Base-by-base conservation (phyloP, 2,329 filamentous ascomycete species). In the Ophiostoma sp. region DNA sequence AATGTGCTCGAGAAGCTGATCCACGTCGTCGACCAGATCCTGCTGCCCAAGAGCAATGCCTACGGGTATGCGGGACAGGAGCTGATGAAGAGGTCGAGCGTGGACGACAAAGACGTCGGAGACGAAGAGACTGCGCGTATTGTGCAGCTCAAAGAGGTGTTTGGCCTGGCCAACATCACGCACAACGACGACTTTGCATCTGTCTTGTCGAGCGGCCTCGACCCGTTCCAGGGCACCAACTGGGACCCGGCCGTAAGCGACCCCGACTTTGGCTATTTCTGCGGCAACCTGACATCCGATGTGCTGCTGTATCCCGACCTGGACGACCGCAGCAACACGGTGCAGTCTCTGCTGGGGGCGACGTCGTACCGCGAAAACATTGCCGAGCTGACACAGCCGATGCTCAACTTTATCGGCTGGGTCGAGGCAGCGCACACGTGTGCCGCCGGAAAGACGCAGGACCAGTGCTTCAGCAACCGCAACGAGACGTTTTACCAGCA, bases 1-100 rank as follows among this genome's bases (percentile, higher is more conserved):
- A 78, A 80, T 0, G 83, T 83, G 1, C 88, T 87, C 0, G 87
- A 90, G 74, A 87, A 80, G 70, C 74, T 86, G 11, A 83, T 81
- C 0, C 76, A 83, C 62, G 75, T 83, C 5, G 75, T 85, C 36
- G 84, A 87, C 74, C 81, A 78, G 58, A 82, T 85, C 47, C 78
- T 86, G 3, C 76, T 83, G 14, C 76, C 77, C 47, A 47, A 76
- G 16, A 47, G 66, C 36, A 40, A 78, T 3, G 75, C 77, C 36
- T 71, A 73, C 36, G 74, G 27, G 27, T 27, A 27, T 27, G 27
- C 27, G 27, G 27, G 27, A 27, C 27, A 77, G 2, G 77, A 85
- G 44, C 88, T 14, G 4, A 27, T 4, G 40, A n/a, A 9, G 41
- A 8, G 7, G 40, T 16, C 38, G 16, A 47, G 9, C 2, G 49